phyloP scores from a whole-genome alignment of 2,329 filamentous ascomycete species.

The Arthrobotrys entomopaga region DNA sequence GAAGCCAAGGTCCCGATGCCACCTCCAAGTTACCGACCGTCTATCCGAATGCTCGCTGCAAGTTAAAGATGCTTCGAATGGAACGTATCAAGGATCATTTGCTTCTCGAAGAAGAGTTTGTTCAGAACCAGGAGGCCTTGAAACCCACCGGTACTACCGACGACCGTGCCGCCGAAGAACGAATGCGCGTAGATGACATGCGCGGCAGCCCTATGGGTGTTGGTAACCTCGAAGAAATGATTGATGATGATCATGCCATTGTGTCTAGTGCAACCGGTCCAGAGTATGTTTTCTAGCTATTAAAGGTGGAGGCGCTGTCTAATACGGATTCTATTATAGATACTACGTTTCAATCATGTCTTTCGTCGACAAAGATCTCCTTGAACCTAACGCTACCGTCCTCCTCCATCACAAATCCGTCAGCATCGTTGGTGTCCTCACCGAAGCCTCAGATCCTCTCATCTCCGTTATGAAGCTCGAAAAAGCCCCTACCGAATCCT shows the following conservation, averaged over 20 bases:
- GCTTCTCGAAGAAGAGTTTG: conserved; percentile 95
- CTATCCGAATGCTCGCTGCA: conserved; percentile 96
- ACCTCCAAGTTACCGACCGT: conserved; percentile 94
- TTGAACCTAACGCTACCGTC: conserved; percentile 95
- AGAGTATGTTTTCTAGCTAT: conserved; percentile 70
- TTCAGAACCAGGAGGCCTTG: conserved; percentile 97
- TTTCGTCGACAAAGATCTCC: conserved; percentile 97
- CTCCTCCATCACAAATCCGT: conserved; percentile 97
- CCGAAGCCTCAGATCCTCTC: conserved; percentile 92
- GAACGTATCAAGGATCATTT: conserved; percentile 98
- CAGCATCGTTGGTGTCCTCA: conserved; percentile 95
- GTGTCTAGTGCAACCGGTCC: conserved; percentile 96
- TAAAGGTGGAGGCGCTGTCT: neutral
- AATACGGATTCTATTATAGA: conserved; percentile 22
- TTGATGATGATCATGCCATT: conserved; percentile 98
- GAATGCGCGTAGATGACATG: conserved; percentile 96
- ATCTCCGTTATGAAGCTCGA: conserved; percentile 99
- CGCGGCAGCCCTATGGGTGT: conserved; percentile 98
- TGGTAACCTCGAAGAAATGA: conserved; percentile 96
- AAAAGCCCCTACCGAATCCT: conserved; percentile 97
- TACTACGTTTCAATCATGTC: conserved; percentile 99
- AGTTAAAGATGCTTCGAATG: conserved; percentile 95
- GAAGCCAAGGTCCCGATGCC: conserved; percentile 88
- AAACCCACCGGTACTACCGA: conserved; percentile 77
- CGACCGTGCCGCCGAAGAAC: conserved; percentile 93